Percentiles rank a stretch among this genome's conserved stretches.
Evolutionary conservation across 306 rosid species (phyloP).

Genomic region (Rubus idaeus): DNA sequence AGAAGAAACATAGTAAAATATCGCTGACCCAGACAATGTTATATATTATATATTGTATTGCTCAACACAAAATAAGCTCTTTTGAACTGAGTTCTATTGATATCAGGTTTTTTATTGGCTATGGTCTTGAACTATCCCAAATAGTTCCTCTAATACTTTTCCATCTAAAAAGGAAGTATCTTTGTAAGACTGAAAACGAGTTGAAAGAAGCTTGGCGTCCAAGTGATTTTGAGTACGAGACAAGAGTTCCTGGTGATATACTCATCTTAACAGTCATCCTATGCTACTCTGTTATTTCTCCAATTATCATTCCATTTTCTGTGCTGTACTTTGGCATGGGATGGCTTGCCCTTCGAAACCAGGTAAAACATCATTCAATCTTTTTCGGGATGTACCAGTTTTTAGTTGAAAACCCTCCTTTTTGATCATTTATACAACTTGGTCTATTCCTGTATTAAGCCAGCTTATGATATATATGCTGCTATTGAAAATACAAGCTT

Average conservation of each 20-base stretch:
- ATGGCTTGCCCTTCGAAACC: slow-evolving; percentile 93
- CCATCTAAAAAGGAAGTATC: slow-evolving; percentile 82
- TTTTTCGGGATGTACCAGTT: not conserved
- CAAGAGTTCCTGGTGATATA: slow-evolving; percentile 84
- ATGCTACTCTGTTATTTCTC: slow-evolving; percentile 87
- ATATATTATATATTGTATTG: not conserved
- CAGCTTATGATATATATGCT: not conserved
- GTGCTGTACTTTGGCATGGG: slow-evolving; percentile 76
- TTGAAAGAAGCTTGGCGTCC: slow-evolving; percentile 84
- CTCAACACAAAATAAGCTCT: not conserved
- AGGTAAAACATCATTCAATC: slow-evolving; percentile 46
- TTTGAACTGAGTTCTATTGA: slow-evolving; percentile 5
- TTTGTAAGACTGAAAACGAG: slow-evolving; percentile 87
- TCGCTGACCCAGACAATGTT: not conserved
- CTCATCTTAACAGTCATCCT: slow-evolving; percentile 71
- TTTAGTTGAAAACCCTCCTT: not conserved
- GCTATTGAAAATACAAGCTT: not conserved
- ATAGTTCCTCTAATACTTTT: slow-evolving; percentile 78
- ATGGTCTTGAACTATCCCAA: slow-evolving; percentile 90
- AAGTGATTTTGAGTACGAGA: slow-evolving; percentile 77
- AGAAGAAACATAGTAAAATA: no score
- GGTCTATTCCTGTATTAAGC: not conserved
- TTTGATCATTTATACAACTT: not conserved
- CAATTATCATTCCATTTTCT: slow-evolving; percentile 78
- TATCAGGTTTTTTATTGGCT: slow-evolving; percentile 83